Evolutionary conservation across 306 rosid genomes (phyloP).

Genomic region (Casuarina cunninghamiana): DNA sequence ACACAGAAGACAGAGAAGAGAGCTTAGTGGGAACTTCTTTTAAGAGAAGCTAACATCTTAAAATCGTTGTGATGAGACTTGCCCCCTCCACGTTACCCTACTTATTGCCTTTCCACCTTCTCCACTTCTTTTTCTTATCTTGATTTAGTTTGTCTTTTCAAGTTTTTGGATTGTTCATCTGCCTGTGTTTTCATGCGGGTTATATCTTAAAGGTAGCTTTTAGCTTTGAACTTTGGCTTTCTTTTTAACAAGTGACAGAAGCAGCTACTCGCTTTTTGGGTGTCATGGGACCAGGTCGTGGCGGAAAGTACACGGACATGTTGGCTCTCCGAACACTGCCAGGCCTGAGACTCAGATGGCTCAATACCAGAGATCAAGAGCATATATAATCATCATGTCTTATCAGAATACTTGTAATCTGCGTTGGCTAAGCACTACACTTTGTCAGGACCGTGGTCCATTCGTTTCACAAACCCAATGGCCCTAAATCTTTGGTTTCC

Average conservation of each 20-base stretch:
- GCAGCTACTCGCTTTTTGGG: conserved; percentile 16
- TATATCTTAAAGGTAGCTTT: conserved; percentile 34
- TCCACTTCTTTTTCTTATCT: conserved; percentile 11
- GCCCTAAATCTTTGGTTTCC: too few species aligned
- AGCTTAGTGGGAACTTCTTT: conserved; percentile 54
- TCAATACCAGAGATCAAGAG: neutral
- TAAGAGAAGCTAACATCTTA: conserved; percentile 44
- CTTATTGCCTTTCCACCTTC: conserved; percentile 15
- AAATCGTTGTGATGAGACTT: conserved; percentile 47
- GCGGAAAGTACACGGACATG: conserved; percentile 28
- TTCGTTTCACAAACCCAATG: conserved; percentile 4
- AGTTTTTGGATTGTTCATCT: neutral
- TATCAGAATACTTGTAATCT: neutral
- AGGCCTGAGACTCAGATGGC: neutral
- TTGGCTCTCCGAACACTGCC: neutral
- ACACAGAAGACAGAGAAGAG: conserved; percentile 29
- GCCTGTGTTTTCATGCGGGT: conserved; percentile 27
- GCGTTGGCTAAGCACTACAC: conserved; percentile 6
- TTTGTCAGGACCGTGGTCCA: conserved; percentile 21
- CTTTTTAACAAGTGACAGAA: conserved; percentile 43
- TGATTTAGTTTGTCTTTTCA: neutral
- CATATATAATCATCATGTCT: neutral
- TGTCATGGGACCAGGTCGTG: conserved; percentile 40
- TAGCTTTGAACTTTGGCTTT: conserved; percentile 41
- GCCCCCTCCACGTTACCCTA: conserved; percentile 63